Conservation (phyloP, 768 basidiomycete genomes). For the Trametes maxima region DNA sequence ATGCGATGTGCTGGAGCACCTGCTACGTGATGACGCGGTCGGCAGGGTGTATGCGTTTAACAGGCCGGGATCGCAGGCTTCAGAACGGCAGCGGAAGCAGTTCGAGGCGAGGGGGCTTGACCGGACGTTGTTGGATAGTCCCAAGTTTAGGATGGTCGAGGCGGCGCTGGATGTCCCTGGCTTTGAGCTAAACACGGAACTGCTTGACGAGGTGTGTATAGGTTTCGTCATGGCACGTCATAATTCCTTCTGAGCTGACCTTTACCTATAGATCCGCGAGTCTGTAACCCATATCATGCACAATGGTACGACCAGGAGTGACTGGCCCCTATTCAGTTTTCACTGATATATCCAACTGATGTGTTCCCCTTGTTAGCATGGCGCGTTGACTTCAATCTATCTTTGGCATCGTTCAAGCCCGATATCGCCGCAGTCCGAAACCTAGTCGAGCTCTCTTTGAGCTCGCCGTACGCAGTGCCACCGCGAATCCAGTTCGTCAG, state of each 20-base stretch:
- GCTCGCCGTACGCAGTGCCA: constrained; percentile 30
- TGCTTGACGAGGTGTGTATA: constrained; percentile 29
- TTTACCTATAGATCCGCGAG: constrained; percentile 12
- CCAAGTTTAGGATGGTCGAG: constrained; percentile 39
- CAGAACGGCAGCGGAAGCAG: constrained; percentile 31
- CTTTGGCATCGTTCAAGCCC: constrained; percentile 35
- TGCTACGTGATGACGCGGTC: constrained; percentile 22
- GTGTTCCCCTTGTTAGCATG: constrained; percentile 29
- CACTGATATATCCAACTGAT: neutral
- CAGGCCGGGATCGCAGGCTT: constrained; percentile 22
- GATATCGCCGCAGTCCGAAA: constrained; percentile 34
- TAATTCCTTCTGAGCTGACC: no score
- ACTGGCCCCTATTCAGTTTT: neutral
- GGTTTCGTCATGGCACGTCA: no score
- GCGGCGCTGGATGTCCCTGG: constrained; percentile 26
- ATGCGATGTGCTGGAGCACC: constrained; percentile 27
- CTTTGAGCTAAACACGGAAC: constrained; percentile 32
- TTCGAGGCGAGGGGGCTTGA: constrained; percentile 38
- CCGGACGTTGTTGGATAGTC: constrained; percentile 28
- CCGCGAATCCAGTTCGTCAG: constrained; percentile 41
- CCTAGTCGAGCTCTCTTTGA: constrained; percentile 41
- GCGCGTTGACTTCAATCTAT: constrained; percentile 38
- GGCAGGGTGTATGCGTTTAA: constrained; percentile 29
- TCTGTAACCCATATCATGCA: constrained; percentile 43
- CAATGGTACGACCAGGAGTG: constrained; percentile 32